Evolutionary conservation across 306 rosid genomes (phyloP).

Genomic region (Medicago lupulina): DNA sequence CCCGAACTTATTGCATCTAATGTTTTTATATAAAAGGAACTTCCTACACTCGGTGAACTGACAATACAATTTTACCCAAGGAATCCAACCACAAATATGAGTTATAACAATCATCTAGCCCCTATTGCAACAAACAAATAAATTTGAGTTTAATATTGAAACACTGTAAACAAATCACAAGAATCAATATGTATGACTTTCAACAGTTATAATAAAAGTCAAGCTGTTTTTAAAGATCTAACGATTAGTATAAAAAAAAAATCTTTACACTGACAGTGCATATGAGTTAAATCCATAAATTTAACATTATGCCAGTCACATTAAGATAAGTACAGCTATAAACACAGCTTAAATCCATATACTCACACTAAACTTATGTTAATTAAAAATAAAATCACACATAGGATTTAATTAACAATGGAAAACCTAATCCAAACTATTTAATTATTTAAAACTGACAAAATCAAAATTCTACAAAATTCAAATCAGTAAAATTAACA

Average conservation of each 20-base stretch:
- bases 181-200: too few relatives aligned
- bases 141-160: too few relatives aligned
- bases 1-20: neutral
- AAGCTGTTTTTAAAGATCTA: too few relatives aligned
- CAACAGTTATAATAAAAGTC: too few relatives aligned
- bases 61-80: neutral
- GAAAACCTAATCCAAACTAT: too few relatives aligned
- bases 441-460: too few relatives aligned
- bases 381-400: constrained; percentile 21
- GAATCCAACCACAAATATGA: neutral
- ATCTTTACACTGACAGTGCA: too few relatives aligned
- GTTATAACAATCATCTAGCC: constrained; percentile 2
- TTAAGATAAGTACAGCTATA: constrained; percentile 25
- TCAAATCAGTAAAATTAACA: neutral
- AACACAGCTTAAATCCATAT: constrained; percentile 26
- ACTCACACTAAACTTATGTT: neutral
- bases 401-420: neutral
- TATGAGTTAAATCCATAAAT: neutral
- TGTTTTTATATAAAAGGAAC: neutral
- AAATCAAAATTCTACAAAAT: too few relatives aligned
- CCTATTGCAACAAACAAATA: neutral
- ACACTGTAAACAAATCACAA: too few relatives aligned
- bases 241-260: too few relatives aligned
- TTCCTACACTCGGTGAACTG: neutral
- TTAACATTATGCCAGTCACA: constrained; percentile 10